Evolutionary conservation across 73 alveolate genomes (phyloP), one percentile per base, ranked within the genome.

Genomic region (Paramecium sonneborni): DNA sequence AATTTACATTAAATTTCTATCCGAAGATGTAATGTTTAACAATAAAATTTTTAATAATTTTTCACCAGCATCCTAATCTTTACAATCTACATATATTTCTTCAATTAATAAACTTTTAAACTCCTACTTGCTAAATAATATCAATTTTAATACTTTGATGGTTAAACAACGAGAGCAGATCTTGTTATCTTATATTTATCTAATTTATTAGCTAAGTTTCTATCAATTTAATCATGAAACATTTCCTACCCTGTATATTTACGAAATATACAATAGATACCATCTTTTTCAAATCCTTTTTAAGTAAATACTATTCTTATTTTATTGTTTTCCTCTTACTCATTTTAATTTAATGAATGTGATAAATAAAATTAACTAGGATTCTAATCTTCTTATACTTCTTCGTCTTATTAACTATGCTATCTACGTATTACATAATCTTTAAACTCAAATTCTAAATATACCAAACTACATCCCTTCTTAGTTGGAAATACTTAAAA

Each of bases 231-330:
- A 32, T 70, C 57, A 70, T 70, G 86, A 70, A 9, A 28, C 2
- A 32, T 32, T 48, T 70, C 86, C 26, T 70, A 35, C 4, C 86
- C 86, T 28, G 86, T 70, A 32, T 70, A 70, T 23, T 70, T 70
- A 4, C 57, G 26, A 32, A 70, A 18, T 4, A 70, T 32, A 23
- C 86, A 70, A 21, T 70, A 70, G 3, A 70, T 18, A 3, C 86
- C 86, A 70, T 70, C 86, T 57, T 18, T 35, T 23, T 12, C 57
- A 11, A 70, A 28, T 11, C 37, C 46, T 35, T 70, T 70, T 70
- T 70, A 70, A 2, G 86, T 70, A 32, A 28, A 70, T 12, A 70
- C 86, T 8, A 70, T 70, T 70, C 37, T 70, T 10, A 70, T 23
- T 35, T 12, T 70, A 62, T 62, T 23, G 3, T 4, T 4, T 48